Evolutionary conservation across 306 rosid species (phyloP).

Genomic region (Canavalia ensiformis): DNA sequence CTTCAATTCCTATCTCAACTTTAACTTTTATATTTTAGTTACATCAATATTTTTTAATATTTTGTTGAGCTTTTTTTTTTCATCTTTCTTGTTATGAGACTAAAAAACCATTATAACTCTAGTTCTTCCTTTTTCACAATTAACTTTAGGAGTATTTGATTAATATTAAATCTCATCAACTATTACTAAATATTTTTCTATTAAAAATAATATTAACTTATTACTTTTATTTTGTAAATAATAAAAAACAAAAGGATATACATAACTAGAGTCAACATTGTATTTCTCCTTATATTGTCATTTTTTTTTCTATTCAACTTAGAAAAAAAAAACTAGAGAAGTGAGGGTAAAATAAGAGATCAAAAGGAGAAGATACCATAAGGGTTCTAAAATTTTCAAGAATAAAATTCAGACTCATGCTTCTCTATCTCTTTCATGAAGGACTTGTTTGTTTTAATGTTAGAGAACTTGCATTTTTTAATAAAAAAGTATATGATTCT

Average conservation of each 20-base stretch:
- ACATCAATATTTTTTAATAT: not conserved
- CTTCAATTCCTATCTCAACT: not conserved
- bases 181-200: not conserved
- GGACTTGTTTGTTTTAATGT: too few species aligned
- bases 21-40: not conserved
- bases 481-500: too few species aligned
- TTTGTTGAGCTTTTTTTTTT: too few species aligned
- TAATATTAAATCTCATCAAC: not conserved
- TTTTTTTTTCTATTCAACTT: not conserved
- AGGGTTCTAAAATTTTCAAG: not conserved
- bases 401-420: too few species aligned
- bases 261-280: not conserved
- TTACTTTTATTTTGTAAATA: not conserved
- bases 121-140: not conserved
- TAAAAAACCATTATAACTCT: not conserved
- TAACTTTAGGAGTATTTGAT: too few species aligned
- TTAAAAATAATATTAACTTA: not conserved
- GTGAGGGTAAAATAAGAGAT: not conserved
- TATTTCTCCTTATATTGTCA: not conserved
- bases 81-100: too few species aligned
- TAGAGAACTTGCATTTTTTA: too few species aligned
- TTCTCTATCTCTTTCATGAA: too few species aligned
- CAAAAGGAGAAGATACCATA: not conserved
- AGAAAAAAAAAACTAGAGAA: not conserved
- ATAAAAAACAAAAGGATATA: not conserved